Conservation (phyloP, 352 stramenopile species). For the Phytophthora pseudosyringae region DNA sequence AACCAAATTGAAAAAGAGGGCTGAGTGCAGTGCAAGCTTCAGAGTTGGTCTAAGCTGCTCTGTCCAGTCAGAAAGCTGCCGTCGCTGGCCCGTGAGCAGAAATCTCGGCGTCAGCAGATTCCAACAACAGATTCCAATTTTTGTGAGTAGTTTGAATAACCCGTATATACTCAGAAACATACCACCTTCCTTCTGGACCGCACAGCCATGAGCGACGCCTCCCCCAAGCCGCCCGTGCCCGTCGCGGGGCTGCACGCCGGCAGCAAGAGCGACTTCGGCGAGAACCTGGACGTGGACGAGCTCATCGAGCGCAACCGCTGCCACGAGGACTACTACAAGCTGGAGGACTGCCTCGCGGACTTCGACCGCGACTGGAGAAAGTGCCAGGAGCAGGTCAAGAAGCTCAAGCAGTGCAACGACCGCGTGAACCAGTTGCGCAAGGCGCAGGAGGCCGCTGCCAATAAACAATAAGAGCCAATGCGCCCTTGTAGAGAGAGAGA, state of each 20-base stretch:
- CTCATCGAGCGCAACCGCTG: conserved; percentile 89
- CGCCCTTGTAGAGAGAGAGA: too few relatives aligned
- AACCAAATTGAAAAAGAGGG: too few relatives aligned
- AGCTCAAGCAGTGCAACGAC: conserved; percentile 83
- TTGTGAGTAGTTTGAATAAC: too few relatives aligned
- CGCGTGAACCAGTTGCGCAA: conserved; percentile 61
- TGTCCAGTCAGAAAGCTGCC: too few relatives aligned
- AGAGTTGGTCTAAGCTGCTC: too few relatives aligned
- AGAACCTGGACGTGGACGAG: conserved; percentile 82
- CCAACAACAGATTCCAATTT: too few relatives aligned
- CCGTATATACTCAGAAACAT: too few relatives aligned
- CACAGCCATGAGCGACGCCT: conserved; percentile 22
- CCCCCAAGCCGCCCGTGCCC: conserved; percentile 39
- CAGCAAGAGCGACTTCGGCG: conserved; percentile 84
- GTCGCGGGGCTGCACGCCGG: conserved; percentile 71
- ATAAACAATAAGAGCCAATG: conserved; percentile 5
- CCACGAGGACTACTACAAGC: conserved; percentile 85
- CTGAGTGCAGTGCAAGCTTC: too few relatives aligned
- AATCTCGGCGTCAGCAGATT: too few relatives aligned
- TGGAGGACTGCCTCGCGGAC: conserved; percentile 86
- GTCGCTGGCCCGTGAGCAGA: too few relatives aligned
- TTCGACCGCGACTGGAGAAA: conserved; percentile 88
- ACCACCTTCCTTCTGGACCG: neutral
- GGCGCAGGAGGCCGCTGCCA: conserved; percentile 28
- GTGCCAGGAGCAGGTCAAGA: conserved; percentile 82